Evolutionary conservation across 371 early-diverging fungal species (phyloP).

Genomic region (Smittium culicis): DNA sequence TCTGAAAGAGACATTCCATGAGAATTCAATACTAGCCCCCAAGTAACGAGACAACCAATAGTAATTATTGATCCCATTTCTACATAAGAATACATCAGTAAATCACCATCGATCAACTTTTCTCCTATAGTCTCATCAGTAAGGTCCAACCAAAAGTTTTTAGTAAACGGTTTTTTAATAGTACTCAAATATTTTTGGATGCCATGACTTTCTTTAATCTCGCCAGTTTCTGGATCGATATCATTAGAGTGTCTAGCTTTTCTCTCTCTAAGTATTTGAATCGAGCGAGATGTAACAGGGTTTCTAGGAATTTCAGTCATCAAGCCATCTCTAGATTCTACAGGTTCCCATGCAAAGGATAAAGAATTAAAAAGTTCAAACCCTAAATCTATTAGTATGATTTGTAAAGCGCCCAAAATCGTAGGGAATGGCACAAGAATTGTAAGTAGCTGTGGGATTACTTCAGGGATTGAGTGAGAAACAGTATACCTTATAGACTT

Average conservation of each 20-base stretch:
- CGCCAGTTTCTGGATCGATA: conserved; percentile 37
- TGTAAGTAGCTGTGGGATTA: conserved; percentile 66
- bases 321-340: conserved; percentile 60
- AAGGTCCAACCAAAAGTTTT: conserved; percentile 44
- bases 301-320: conserved; percentile 83
- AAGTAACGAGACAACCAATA: conserved; percentile 53
- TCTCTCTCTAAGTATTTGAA: conserved; percentile 46
- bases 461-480: conserved; percentile 73
- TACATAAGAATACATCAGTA: conserved; percentile 73
- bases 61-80: conserved; percentile 73
- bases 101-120: conserved; percentile 65
- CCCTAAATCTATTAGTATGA: conserved; percentile 82
- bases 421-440: conserved; percentile 79
- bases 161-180: conserved; percentile 35
- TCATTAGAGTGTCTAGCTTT: conserved; percentile 35
- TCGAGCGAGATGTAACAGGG: conserved; percentile 61
- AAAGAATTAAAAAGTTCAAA: conserved; percentile 80
- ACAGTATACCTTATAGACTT: conserved; percentile 87
- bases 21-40: conserved; percentile 52
- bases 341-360: conserved; percentile 82
- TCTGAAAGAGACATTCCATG: conserved; percentile 39
- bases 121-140: conserved; percentile 62
- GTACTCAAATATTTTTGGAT: conserved; percentile 21
- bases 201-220: conserved; percentile 25
- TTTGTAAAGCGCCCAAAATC: conserved; percentile 65